A percentile compares a stretch with the other conserved stretches of the same genome.
phyloP scores from a whole-genome alignment of 2,329 filamentous ascomycete species.

The Aspergillus candidus region DNA sequence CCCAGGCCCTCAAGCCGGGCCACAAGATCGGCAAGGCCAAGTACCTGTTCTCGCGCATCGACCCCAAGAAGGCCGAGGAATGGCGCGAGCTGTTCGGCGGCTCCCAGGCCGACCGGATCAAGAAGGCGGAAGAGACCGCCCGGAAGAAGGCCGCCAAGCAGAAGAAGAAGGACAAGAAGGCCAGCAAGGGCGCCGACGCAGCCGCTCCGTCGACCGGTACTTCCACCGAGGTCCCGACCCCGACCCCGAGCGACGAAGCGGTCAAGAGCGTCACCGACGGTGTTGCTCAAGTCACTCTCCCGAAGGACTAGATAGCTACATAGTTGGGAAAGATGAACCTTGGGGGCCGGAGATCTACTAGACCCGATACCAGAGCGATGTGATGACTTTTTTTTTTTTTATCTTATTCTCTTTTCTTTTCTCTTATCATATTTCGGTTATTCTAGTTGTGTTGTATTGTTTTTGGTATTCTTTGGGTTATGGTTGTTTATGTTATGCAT shows the following conservation, averaged over 20 bases:
- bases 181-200: conserved; percentile 30
- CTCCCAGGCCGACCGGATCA: conserved; percentile 59
- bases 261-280: conserved; percentile 38
- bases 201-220: too few species aligned
- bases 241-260: conserved; percentile 26
- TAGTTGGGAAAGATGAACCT: neutral
- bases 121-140: conserved; percentile 55
- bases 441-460: neutral
- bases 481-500: neutral
- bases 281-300: conserved; percentile 38
- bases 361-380: neutral
- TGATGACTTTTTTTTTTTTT: conserved; percentile 2
- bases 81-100: conserved; percentile 74
- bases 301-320: conserved; percentile 27
- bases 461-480: neutral
- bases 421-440: neutral
- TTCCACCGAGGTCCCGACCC: conserved; percentile 14
- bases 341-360: conserved; percentile 1
- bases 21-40: conserved; percentile 76
- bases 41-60: conserved; percentile 78
- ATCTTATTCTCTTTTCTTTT: conserved; percentile 1
- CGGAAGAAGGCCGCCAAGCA: conserved; percentile 41
- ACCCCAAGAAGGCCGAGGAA: conserved; percentile 71
- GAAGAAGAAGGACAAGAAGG: conserved; percentile 35
- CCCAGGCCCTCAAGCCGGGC: conserved; percentile 55